Percentiles rank a stretch among this genome's conserved stretches.
These are phyloP conservation scores for Melocanna baccifera DNA, from an alignment of 176 grass and related monocot genomes.

Conservation along the genomic window DNA sequence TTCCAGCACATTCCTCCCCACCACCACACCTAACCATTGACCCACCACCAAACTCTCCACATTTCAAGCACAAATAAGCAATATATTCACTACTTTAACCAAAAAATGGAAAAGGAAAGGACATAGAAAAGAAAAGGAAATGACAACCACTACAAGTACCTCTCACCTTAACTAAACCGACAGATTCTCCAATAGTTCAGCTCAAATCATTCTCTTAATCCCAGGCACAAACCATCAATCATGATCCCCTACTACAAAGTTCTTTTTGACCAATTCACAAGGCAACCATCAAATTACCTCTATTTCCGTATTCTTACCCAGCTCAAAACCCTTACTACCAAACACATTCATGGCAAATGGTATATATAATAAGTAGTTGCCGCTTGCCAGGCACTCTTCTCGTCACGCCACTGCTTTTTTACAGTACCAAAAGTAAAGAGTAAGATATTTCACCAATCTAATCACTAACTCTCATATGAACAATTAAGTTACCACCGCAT, in stretches of 20 bases:
- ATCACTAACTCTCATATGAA: not conserved
- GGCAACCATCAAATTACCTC: not conserved
- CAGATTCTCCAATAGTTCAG: slow-evolving; percentile 22
- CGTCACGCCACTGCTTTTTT: not conserved
- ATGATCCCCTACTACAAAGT: not conserved
- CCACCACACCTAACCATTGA: slow-evolving; percentile 38
- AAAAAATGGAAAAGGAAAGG: slow-evolving; percentile 11
- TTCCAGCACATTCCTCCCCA: slow-evolving; percentile 45
- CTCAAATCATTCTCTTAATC: slow-evolving; percentile 22
- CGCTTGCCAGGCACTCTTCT: not conserved
- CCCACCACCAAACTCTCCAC: slow-evolving; percentile 38
- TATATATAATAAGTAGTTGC: not conserved
- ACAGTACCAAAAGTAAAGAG: not conserved
- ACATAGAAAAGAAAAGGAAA: slow-evolving; percentile 41
- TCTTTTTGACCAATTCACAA: not conserved
- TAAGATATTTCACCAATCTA: not conserved
- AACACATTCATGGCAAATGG: not conserved
- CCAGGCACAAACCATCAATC: slow-evolving; percentile 12
- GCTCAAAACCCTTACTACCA: not conserved
- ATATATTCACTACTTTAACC: slow-evolving; percentile 35
- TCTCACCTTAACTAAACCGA: slow-evolving; percentile 36
- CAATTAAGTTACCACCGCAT: not conserved
- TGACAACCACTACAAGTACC: slow-evolving; percentile 34
- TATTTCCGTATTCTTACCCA: not conserved
- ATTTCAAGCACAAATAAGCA: slow-evolving; percentile 30